Percentiles rank a stretch among this genome's conserved stretches.
These are phyloP conservation scores for Aspergillus kassunensis DNA, from an alignment of 495 filamentous ascomycete genomes.

Conservation along the genomic window DNA sequence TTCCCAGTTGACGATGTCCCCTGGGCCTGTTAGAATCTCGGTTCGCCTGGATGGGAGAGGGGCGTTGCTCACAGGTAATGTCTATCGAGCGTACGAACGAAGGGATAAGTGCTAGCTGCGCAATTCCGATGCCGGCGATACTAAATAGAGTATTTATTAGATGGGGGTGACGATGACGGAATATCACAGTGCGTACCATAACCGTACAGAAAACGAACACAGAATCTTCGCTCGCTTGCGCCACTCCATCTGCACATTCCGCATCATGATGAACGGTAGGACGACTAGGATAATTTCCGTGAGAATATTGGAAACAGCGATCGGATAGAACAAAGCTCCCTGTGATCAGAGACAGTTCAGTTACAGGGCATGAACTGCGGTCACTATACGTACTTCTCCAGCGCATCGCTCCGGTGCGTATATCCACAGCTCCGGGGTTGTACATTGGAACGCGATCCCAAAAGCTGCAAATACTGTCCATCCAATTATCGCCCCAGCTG, in stretches of 20 bases:
- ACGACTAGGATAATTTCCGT: conserved; percentile 21
- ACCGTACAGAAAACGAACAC: conserved; percentile 20
- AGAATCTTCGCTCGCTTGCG: conserved; percentile 23
- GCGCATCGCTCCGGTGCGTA: conserved; percentile 24
- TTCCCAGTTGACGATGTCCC: conserved; percentile 15
- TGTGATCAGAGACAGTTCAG: neutral
- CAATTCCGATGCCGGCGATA: conserved; percentile 20
- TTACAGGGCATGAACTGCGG: neutral
- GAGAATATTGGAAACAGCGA: conserved; percentile 22
- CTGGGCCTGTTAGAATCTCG: conserved; percentile 7
- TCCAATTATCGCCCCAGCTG: conserved; percentile 7
- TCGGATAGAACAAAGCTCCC: conserved; percentile 21
- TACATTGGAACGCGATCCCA: conserved; percentile 25
- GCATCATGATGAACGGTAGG: conserved; percentile 25
- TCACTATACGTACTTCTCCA: conserved; percentile 13
- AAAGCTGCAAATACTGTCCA: conserved; percentile 24
- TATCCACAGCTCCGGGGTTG: conserved; percentile 21
- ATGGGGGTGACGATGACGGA: neutral
- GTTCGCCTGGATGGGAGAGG: neutral
- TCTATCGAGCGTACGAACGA: conserved; percentile 21
- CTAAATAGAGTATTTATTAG: conserved; percentile 3
- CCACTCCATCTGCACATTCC: conserved; percentile 21
- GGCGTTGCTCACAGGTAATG: conserved; percentile 18
- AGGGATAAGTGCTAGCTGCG: conserved; percentile 19
- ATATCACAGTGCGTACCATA: conserved; percentile 20